Evolutionary conservation across 306 rosid genomes (phyloP).

Genomic region (Abrus pulchellus): DNA sequence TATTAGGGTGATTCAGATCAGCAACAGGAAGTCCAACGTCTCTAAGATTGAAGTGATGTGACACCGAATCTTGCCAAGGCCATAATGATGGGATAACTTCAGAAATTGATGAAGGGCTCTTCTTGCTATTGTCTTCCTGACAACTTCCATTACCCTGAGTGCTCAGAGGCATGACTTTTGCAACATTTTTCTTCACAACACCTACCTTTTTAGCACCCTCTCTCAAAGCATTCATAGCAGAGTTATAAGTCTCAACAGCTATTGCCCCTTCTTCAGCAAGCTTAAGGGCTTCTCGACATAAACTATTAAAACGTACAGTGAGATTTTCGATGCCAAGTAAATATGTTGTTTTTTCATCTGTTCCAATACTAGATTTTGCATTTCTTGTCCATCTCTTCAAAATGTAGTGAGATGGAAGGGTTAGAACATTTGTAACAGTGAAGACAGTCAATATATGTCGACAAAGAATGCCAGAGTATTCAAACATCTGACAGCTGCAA

Average conservation of each 20-base stretch:
- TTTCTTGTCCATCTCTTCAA: conserved; percentile 84
- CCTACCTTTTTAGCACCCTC: conserved; percentile 66
- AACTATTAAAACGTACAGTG: conserved; percentile 68
- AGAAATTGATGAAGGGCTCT: conserved; percentile 50
- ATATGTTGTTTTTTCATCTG: conserved; percentile 62
- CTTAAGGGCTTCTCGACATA: conserved; percentile 77
- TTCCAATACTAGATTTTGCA: conserved; percentile 57
- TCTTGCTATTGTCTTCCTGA: conserved; percentile 69
- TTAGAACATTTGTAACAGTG: conserved; percentile 85
- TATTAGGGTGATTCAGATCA: conserved; percentile 61
- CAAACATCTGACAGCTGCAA: conserved; percentile 92
- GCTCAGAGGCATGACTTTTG: conserved; percentile 57
- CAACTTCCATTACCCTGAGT: conserved; percentile 61
- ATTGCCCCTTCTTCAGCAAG: conserved; percentile 83
- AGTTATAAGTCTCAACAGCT: conserved; percentile 71
- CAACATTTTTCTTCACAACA: conserved; percentile 65
- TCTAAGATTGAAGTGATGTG: conserved; percentile 66
- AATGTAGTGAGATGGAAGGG: conserved; percentile 75
- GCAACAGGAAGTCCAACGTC: conserved; percentile 67
- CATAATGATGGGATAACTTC: conserved; percentile 60
- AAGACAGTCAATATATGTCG: conserved; percentile 86
- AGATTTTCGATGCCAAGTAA: conserved; percentile 63
- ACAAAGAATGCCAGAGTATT: conserved; percentile 77
- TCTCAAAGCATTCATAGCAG: conserved; percentile 65
- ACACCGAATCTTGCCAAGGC: conserved; percentile 74